Evolutionary conservation across 768 basidiomycete species (phyloP).

Genomic region (Boletus coccyginus): DNA sequence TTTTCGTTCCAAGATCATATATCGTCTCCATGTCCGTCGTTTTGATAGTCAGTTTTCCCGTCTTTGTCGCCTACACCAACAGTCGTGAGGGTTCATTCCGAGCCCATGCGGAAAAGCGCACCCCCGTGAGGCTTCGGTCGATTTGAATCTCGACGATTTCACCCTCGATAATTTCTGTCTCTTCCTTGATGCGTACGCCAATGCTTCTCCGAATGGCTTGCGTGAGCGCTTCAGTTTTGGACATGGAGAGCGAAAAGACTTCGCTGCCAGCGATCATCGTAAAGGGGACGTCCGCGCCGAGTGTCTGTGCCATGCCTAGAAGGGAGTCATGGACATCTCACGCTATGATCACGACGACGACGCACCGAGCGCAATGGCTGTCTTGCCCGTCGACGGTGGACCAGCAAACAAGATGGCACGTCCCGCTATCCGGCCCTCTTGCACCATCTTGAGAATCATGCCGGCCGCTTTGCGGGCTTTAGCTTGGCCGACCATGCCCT

Average conservation of each 20-base stretch:
- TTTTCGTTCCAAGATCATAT: conserved; percentile 97
- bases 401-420: conserved; percentile 97
- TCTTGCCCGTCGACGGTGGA: conserved; percentile 96
- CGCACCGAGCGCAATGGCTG: conserved; percentile 94
- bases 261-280: conserved; percentile 98
- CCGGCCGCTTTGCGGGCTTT: conserved; percentile 97
- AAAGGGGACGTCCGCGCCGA: conserved; percentile 94
- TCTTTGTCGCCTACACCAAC: conserved; percentile 81
- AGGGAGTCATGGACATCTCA: neutral
- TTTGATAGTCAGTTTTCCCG: conserved; percentile 95
- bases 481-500: conserved; percentile 97
- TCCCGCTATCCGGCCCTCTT: conserved; percentile 93
- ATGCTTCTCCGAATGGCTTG: conserved; percentile 96
- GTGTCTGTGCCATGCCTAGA: conserved; percentile 91
- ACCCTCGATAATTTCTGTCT: conserved; percentile 95
- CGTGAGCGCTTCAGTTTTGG: conserved; percentile 96
- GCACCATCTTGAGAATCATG: conserved; percentile 97
- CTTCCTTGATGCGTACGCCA: conserved; percentile 96
- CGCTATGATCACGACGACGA: neutral
- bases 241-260: conserved; percentile 97
- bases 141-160: conserved; percentile 99
- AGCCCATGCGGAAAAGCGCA: conserved; percentile 34
- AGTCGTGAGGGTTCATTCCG: neutral
- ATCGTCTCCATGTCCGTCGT: conserved; percentile 99
- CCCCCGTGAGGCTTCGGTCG: conserved; percentile 93